phyloP scores from a whole-genome alignment of 1,284 basidiomycete genomes.

The Tremellales sp. region DNA sequence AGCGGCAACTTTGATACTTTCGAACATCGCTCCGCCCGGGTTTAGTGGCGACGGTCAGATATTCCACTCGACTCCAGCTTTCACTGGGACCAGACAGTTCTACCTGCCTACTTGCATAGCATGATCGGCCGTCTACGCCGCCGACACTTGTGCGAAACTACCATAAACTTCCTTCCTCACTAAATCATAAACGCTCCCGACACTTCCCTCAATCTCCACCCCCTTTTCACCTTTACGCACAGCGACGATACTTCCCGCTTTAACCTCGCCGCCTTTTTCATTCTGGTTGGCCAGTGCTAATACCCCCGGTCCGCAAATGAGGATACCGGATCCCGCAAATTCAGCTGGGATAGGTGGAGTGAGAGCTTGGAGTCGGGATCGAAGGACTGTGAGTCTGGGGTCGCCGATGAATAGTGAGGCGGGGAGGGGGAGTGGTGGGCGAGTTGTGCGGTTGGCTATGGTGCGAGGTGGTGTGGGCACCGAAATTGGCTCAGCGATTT shows the following conservation, averaged over 20 bases:
- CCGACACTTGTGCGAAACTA: constrained; percentile 75
- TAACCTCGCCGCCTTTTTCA: constrained; percentile 55
- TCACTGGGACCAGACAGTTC: too few species aligned
- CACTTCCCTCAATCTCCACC: constrained; percentile 80
- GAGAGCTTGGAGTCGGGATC: constrained; percentile 65
- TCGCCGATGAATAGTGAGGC: constrained; percentile 94
- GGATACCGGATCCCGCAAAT: constrained; percentile 87
- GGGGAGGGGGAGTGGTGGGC: constrained; percentile 57
- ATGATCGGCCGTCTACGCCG: too few species aligned
- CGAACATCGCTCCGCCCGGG: too few species aligned
- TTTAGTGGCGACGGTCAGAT: too few species aligned
- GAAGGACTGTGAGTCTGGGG: constrained; percentile 80
- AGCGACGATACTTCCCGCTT: constrained; percentile 70
- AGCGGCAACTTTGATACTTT: too few species aligned
- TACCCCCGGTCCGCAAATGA: constrained; percentile 69
- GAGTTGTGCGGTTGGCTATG: constrained; percentile 28
- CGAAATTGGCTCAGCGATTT: too few species aligned
- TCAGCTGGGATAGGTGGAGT: constrained; percentile 70
- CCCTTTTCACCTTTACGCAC: constrained; percentile 81
- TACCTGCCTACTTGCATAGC: too few species aligned
- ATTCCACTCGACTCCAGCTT: too few species aligned
- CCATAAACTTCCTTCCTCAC: constrained; percentile 84
- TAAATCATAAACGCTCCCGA: constrained; percentile 80
- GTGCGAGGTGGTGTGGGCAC: constrained; percentile 27
- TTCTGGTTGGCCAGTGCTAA: constrained; percentile 53